A percentile compares a stretch with the other conserved stretches of the same genome.
These are phyloP conservation scores for Pugionium dolabratum DNA, from an alignment of 345 rosid genomes.

Conservation along the genomic window DNA sequence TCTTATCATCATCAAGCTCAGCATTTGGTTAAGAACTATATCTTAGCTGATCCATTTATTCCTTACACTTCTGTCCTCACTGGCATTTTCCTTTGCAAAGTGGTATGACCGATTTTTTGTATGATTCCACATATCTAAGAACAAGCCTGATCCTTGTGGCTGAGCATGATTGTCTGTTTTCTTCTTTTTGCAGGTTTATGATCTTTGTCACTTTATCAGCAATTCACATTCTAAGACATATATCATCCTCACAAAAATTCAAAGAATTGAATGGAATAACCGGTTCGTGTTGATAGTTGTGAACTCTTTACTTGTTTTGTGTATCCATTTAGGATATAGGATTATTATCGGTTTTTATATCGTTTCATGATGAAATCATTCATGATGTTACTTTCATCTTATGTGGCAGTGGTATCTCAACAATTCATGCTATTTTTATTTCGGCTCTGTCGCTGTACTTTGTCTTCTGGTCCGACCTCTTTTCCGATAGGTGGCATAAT, in stretches of 20 bases:
- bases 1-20: conserved; percentile 76
- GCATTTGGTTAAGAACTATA: conserved; percentile 62
- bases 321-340: not conserved
- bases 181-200: conserved; percentile 53
- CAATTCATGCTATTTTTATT: conserved; percentile 74
- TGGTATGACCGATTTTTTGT: conserved; percentile 46
- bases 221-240: conserved; percentile 66
- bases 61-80: conserved; percentile 77
- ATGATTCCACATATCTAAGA: not conserved
- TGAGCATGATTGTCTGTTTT: not conserved
- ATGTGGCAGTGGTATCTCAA: conserved; percentile 73
- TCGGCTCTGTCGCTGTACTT: conserved; percentile 69
- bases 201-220: conserved; percentile 70
- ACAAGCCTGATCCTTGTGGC: conserved; percentile 2
- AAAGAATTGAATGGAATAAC: conserved; percentile 84
- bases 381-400: not conserved
- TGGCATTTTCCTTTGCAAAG: conserved; percentile 86
- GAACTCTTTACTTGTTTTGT: not conserved
- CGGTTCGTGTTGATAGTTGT: conserved; percentile 54
- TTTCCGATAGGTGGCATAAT: conserved; percentile 56
- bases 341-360: no score
- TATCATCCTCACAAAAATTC: conserved; percentile 59
- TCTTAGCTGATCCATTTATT: conserved; percentile 67
- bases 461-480: conserved; percentile 79
- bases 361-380: no score